Base-by-base conservation (phyloP, 108 stramenopile genomes). In the Stephanodiscus minutulus region DNA sequence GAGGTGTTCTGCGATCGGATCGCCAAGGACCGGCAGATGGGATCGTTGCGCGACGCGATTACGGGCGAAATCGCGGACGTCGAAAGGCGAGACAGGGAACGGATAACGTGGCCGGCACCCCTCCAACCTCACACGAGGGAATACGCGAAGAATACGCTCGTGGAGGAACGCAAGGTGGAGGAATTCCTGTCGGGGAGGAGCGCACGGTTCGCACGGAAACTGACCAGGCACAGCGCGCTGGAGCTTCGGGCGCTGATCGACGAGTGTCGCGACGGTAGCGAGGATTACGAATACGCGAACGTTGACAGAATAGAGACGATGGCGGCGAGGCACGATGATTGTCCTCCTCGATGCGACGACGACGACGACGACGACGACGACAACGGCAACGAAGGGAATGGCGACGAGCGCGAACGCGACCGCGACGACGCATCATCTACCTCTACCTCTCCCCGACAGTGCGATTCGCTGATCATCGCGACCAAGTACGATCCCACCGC, bases 141-240 rank as follows among this genome's bases (percentile, higher is more conserved):
- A 7, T 90, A 91, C 60, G 21, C 87, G 13, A n/a, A 41, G 52
- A 83, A 87, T 17, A 80, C 78, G 8, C 77, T 93, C 55, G 49
- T 70, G 49, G 77, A 49, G 9, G 75, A 79, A 53, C 65, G 74
- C 33, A 76, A 86, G 29, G 61, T 77, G 12, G 27, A 44, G 10
- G 66, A 87, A n/a, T 93, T 96, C 81, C 69, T 94, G 66, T 61
- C 68, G 53, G 94, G 89, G 54, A 82, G 92, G 62, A 85, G 88
- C 64, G 73, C 71, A 7, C 77, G 93, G 29, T 93, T 94, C 70
- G 74, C 88, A 20, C 72, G 93, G 20, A 91, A 96, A 64, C 52
- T 92, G 58, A 93, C 87, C 7, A 72, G 93, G 48, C 73, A 78
- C 9, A 83, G 85, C 8, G 77, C 79, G 35, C 36, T 80, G 67